These are phyloP conservation scores for Penicillium arizonense DNA, from an alignment of 495 filamentous ascomycete genomes.

Conservation along the genomic window DNA sequence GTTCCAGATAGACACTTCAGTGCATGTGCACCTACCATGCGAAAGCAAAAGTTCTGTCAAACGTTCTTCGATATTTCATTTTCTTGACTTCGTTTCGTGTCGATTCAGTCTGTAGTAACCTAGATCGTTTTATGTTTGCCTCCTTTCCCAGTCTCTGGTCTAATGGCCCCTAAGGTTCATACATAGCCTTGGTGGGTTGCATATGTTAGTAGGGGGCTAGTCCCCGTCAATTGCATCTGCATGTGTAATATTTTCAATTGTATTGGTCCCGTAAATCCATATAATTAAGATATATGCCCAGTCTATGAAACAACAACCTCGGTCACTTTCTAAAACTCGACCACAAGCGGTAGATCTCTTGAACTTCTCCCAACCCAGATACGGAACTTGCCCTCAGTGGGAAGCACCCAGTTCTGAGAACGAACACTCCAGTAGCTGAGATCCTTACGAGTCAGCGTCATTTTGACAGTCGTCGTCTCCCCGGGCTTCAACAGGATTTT, in stretches of 20 bases:
- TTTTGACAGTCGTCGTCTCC: conserved; percentile 57
- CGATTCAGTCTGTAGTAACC: no score
- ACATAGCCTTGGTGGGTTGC: no score
- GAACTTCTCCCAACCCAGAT: conserved; percentile 61
- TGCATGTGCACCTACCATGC: conserved; percentile 6
- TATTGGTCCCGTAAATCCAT: no score
- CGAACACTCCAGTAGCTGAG: conserved; percentile 80
- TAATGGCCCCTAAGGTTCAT: no score
- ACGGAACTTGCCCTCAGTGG: conserved; percentile 52
- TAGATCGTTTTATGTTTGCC: no score
- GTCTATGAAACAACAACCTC: background rate
- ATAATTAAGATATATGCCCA: background rate
- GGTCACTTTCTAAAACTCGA: conserved; percentile 25
- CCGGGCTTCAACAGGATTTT: conserved; percentile 64
- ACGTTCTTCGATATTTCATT: background rate
- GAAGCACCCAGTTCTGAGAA: conserved; percentile 82
- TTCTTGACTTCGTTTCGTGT: background rate
- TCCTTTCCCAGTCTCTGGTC: no score
- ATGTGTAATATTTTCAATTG: no score
- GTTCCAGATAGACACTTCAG: conserved; percentile 7
- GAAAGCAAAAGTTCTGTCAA: conserved; percentile 9
- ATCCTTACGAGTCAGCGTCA: conserved; percentile 76
- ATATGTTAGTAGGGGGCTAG: no score
- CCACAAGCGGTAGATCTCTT: conserved; percentile 50
- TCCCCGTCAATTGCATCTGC: no score